Evolutionary conservation across 129 eudicot genomes (phyloP), one percentile per base, ranked within the genome.

Genomic region (Escallonia rubra): DNA sequence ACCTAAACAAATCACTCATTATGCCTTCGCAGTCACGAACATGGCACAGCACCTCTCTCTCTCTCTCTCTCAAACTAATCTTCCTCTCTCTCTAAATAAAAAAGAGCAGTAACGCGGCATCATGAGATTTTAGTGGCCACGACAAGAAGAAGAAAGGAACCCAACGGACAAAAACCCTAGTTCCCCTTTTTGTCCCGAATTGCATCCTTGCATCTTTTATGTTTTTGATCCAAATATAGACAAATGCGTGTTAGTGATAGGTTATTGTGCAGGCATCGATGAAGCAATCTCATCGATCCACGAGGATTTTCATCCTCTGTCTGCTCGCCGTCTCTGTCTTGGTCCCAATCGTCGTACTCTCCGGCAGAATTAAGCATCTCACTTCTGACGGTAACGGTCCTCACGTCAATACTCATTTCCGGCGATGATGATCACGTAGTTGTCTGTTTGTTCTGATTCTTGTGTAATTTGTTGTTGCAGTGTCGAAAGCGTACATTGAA

Each of bases 221-320:
- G 0, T 23, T 23, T 23, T 23, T 23, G 34, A 23, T 23, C 34
- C 34, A 23, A 23, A 1, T 23, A 23, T 23, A 23, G 34, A 23
- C 34, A 23, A 23, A 23, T 23, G 34, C 34, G 34, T 23, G 34
- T 23, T 23, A 23, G 34, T 23, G 34, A 23, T 23, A 23, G 34
- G 34, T 23, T 23, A 0, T 23, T 23, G 45, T 12, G 64, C 49
- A 13, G 10, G 34, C 11, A 79, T 75, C 79, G 85, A 93, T 89
- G 99, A 89, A 77, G 93, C 74, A 66, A 68, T 76, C 78, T 53
- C 82, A 80, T 13, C 81, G 78, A 74, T 76, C 84, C 70, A 78
- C 89, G 79, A 87, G 97, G 96, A 89, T 78, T 63, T 81, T 77
- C 71, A 89, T 94, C 90, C 93, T 94, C 87, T 94, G 84, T 43